These are phyloP conservation scores for Tulasnella sp. DNA, from an alignment of 768 basidiomycete species.

Conservation along the genomic window DNA sequence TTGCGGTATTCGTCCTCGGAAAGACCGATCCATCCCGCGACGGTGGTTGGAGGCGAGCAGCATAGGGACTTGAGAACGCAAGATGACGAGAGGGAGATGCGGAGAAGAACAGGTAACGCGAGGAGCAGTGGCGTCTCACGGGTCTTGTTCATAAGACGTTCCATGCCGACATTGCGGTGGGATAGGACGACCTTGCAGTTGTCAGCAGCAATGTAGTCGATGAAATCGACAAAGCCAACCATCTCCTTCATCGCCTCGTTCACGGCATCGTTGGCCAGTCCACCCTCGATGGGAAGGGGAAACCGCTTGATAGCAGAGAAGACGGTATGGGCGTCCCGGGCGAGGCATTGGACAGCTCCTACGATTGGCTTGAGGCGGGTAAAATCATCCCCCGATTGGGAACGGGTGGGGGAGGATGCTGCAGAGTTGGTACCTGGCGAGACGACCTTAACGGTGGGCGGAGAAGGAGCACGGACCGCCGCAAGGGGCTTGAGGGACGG, in stretches of 20 bases:
- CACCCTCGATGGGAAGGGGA: slow-evolving; percentile 44
- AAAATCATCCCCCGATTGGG: not conserved
- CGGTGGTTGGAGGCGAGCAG: slow-evolving; percentile 25
- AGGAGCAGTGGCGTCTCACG: slow-evolving; percentile 61
- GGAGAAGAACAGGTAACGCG: slow-evolving; percentile 52
- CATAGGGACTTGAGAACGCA: not conserved
- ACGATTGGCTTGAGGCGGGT: slow-evolving; percentile 25
- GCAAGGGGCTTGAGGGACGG: slow-evolving; percentile 1
- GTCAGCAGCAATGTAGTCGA: slow-evolving; percentile 32
- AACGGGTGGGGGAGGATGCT: not conserved
- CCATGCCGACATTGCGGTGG: slow-evolving; percentile 9
- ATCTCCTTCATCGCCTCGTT: slow-evolving; percentile 64
- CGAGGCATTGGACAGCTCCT: slow-evolving; percentile 46
- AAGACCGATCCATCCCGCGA: slow-evolving; percentile 45
- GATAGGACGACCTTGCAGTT: slow-evolving; percentile 23
- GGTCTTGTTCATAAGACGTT: slow-evolving; percentile 33
- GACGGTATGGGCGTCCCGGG: slow-evolving; percentile 49
- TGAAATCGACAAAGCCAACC: slow-evolving; percentile 40
- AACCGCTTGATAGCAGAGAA: slow-evolving; percentile 47
- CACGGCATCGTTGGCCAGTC: slow-evolving; percentile 63
- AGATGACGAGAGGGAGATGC: not conserved
- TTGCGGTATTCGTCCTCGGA: slow-evolving; percentile 52
- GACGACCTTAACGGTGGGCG: slow-evolving; percentile 20
- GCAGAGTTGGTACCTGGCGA: too few species aligned
- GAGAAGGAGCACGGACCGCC: not conserved